Percentiles rank a stretch among this genome's conserved stretches.
phyloP scores from a whole-genome alignment of 192 early-diverging fungal species.

The Coemansia sp. region DNA sequence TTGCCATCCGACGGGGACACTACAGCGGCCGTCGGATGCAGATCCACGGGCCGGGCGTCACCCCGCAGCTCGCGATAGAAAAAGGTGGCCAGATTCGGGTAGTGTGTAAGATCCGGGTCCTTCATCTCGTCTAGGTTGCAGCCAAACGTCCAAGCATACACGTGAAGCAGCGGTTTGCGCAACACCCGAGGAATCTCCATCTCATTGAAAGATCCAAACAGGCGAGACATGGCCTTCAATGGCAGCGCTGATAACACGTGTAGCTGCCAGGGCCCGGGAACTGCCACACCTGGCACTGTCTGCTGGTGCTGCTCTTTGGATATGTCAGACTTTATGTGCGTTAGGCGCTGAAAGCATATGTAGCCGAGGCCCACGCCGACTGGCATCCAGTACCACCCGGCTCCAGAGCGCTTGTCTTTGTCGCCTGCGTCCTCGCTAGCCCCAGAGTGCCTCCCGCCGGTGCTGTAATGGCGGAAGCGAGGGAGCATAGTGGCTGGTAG shows the following conservation, averaged over 20 bases:
- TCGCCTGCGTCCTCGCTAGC: neutral
- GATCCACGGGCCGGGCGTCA: conserved; percentile 67
- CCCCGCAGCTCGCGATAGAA: conserved; percentile 90
- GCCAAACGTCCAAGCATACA: conserved; percentile 83
- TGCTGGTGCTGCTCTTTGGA: conserved; percentile 21
- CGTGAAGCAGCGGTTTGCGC: conserved; percentile 68
- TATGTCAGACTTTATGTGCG: conserved; percentile 51
- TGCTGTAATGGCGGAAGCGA: conserved; percentile 20
- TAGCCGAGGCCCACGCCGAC: conserved; percentile 71
- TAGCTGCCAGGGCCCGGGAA: conserved; percentile 89
- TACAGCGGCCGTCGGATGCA: conserved; percentile 54
- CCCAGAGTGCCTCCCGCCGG: neutral
- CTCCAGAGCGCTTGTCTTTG: conserved; percentile 13
- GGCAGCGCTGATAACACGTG: conserved; percentile 85
- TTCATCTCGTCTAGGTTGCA: conserved; percentile 95
- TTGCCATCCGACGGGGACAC: conserved; percentile 88
- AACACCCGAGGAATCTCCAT: conserved; percentile 77
- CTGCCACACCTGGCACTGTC: conserved; percentile 21
- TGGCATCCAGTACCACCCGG: conserved; percentile 73
- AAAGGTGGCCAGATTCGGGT: conserved; percentile 84
- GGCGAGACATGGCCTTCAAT: conserved; percentile 81
- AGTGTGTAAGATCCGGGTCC: conserved; percentile 72
- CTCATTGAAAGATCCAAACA: conserved; percentile 88
- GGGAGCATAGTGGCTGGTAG: neutral
- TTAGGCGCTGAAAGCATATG: conserved; percentile 66